Conservation (phyloP, 495 filamentous ascomycete genomes). For the Xylaria intraflava region DNA sequence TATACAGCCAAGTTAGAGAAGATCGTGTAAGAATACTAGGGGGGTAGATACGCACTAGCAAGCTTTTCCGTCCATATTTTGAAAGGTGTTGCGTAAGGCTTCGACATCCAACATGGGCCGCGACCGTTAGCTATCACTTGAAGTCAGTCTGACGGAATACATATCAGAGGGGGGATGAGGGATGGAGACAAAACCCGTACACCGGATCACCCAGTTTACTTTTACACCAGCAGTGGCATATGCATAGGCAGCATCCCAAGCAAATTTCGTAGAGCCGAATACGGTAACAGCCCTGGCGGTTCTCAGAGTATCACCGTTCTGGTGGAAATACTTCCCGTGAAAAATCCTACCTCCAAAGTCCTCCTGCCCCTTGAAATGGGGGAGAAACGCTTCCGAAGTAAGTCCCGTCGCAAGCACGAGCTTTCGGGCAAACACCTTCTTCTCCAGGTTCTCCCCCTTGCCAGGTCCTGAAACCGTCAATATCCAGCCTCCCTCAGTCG, state of each 20-base stretch:
- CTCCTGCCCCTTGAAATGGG: conserved; percentile 26
- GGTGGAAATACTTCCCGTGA: conserved; percentile 51
- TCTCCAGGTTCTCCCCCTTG: conserved; percentile 1
- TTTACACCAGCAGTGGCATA: conserved; percentile 55
- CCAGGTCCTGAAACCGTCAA: conserved; percentile 22
- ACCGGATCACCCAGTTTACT: conserved; percentile 74
- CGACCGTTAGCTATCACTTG: conserved; percentile 49
- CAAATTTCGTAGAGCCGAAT: conserved; percentile 64
- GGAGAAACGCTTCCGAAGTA: conserved; percentile 27
- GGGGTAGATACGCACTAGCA: conserved; percentile 34
- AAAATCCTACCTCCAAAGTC: conserved; percentile 47
- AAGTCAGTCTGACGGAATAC: conserved; percentile 3
- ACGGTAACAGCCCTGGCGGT: conserved; percentile 44
- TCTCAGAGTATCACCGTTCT: conserved; percentile 22
- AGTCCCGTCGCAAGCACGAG: conserved; percentile 26
- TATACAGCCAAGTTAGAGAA: too few relatives aligned
- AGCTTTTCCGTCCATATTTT: conserved; percentile 50
- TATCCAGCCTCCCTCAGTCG: conserved; percentile 27
- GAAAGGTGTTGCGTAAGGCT: conserved; percentile 34
- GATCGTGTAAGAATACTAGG: conserved; percentile 14
- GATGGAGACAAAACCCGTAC: conserved; percentile 30
- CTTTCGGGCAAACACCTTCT: conserved; percentile 17
- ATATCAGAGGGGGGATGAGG: background rate
- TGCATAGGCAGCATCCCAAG: conserved; percentile 64
- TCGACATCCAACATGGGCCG: conserved; percentile 63